Conservation (phyloP, 345 rosid species). For the Luvunga scandens region DNA sequence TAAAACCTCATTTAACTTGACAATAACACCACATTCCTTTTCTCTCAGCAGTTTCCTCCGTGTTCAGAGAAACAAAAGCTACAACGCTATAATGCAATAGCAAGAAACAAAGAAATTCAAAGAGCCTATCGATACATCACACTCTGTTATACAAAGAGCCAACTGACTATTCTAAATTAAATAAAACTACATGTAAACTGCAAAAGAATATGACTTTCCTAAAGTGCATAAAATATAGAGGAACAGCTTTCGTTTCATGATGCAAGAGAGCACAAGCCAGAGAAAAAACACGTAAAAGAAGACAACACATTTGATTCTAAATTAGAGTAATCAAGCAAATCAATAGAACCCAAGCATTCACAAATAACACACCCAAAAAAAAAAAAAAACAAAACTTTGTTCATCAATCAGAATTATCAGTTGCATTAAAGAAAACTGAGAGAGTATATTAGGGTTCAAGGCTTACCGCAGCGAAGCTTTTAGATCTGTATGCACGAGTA, state of each 20-base stretch:
- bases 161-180: background rate
- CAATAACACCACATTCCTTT: background rate
- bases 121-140: background rate
- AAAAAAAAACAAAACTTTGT: background rate
- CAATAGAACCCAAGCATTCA: background rate
- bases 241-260: background rate
- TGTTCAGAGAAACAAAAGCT: background rate
- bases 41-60: background rate
- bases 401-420: background rate
- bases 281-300: background rate
- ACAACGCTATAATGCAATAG: background rate
- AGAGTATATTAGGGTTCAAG: background rate
- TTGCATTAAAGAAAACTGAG: background rate
- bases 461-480: conserved; percentile 1
- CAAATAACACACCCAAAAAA: background rate
- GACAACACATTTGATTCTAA: background rate
- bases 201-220: background rate
- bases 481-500: background rate
- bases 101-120: background rate
- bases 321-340: background rate
- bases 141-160: background rate
- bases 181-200: background rate
- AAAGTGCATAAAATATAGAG: background rate
- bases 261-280: background rate
- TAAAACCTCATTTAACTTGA: background rate